phyloP scores from a whole-genome alignment of 2,329 filamentous ascomycete genomes.

The Fusarium equiseti region DNA sequence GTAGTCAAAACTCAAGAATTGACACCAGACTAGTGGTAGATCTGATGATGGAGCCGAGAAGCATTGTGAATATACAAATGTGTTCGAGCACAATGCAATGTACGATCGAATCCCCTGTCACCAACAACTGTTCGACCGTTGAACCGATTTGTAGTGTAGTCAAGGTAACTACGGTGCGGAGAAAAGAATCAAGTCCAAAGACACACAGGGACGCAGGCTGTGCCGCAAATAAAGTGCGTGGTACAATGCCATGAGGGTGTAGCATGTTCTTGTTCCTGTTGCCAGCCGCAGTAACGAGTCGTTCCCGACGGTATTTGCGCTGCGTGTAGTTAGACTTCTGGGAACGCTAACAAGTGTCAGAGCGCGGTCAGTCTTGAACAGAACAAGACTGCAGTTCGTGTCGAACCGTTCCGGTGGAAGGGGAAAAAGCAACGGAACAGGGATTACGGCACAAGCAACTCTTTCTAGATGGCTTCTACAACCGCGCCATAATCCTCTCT shows the following conservation, averaged over 20 bases:
- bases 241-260: constrained; percentile 7
- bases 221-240: constrained; percentile 20
- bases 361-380: constrained; percentile 9
- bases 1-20: constrained; percentile 8
- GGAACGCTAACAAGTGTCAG: constrained; percentile 9
- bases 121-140: constrained; percentile 4
- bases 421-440: constrained; percentile 39
- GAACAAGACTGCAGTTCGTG: constrained; percentile 20
- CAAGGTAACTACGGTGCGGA: neutral
- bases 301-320: neutral
- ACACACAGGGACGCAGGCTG: constrained; percentile 13
- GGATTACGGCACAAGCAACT: constrained; percentile 17
- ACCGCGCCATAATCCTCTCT: neutral
- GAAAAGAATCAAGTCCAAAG: constrained; percentile 13
- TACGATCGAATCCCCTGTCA: neutral
- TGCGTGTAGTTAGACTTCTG: neutral
- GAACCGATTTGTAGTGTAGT: neutral
- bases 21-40: constrained; percentile 13
- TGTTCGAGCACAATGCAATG: neutral
- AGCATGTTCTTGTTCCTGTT: constrained; percentile 18
- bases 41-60: constrained; percentile 6
- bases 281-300: neutral
- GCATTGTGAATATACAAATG: neutral
- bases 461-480: constrained; percentile 46
- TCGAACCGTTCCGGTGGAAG: constrained; percentile 18